phyloP scores from a whole-genome alignment of 345 rosid species.

The Melastoma malabathricum region DNA sequence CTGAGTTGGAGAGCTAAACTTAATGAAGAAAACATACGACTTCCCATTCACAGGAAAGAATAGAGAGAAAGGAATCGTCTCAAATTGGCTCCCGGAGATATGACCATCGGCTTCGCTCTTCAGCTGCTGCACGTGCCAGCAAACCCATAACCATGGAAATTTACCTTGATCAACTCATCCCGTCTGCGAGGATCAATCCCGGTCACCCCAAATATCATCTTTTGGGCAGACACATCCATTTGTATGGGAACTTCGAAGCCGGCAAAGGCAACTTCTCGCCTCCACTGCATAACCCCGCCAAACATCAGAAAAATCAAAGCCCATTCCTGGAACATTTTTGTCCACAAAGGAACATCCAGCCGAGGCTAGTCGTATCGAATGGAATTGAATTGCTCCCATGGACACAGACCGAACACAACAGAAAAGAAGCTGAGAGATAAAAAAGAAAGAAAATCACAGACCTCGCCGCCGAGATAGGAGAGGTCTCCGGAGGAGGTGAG shows the following conservation, averaged over 20 bases:
- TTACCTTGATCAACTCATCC: slow-evolving; percentile 75
- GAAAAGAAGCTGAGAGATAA: too few species aligned
- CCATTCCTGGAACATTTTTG: too few species aligned
- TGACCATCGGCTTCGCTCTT: too few species aligned
- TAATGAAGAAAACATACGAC: not conserved
- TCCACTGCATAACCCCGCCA: slow-evolving; percentile 45
- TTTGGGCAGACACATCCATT: slow-evolving; percentile 83
- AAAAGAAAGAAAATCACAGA: slow-evolving; percentile 9
- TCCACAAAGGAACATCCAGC: too few species aligned
- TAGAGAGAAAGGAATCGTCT: not conserved
- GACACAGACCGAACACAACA: too few species aligned
- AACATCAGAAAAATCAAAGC: not conserved
- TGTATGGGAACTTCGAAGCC: slow-evolving; percentile 96
- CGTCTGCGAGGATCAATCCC: slow-evolving; percentile 80
- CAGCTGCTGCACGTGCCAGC: too few species aligned
- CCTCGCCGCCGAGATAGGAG: slow-evolving; percentile 95
- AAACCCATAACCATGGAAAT: not conserved
- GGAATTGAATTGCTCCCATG: too few species aligned
- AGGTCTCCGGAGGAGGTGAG: slow-evolving; percentile 87
- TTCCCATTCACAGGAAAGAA: not conserved
- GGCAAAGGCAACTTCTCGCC: slow-evolving; percentile 92
- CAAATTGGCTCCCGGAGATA: too few species aligned
- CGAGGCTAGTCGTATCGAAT: too few species aligned
- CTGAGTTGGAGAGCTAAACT: slow-evolving; percentile 16
- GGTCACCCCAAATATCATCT: slow-evolving; percentile 83